Base-by-base conservation (phyloP, 805 yeast genomes). In the Tetrapisispora fleetii region DNA sequence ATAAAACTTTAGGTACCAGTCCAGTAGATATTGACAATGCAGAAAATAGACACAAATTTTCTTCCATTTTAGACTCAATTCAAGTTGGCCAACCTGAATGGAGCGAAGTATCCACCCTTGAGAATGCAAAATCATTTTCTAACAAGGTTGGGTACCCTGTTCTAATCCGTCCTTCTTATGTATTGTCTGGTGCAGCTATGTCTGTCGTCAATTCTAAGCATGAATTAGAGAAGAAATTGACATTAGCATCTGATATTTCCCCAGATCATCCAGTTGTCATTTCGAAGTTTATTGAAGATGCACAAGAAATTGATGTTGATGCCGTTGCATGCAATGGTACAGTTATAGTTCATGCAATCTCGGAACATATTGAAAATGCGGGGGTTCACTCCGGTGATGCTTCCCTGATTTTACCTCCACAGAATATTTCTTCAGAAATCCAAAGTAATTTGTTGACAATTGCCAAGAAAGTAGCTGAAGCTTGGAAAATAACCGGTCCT, bases 351-450 rank as follows among this genome's bases (percentile, higher is more conserved):
- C 99, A 91, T 68, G 98, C 96, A 51, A 85, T 91, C 51, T 86
- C 96, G 55, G 99, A 93, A 70, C 99, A 91, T 68, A 95, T 90
- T 62, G 99, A 91, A 72, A 89, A 90, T 62, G 99, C 99, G 10
- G 99, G 99, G 76, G 85, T 93, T 50, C 99, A 91, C 73, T 90
- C 97, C 46, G 99, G 99, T 69, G 99, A 91, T 71, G 99, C 99
- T 48, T 89, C 98, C 30, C 79, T 91, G 62, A 81, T 91, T 45
- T 76, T 93, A 51, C 99, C 99, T 51, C 98, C 99, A 27, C 95
- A 83, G 67, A 72, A 75, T 51, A 74, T 93, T 52, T 79, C 81
- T 41, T 81, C 81, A 43, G 74, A 70, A 17, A 75, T 81, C 46
- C 74, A 90, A 77, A 70, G 60, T 24, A 79, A 96, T 64, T 75